phyloP scores from a whole-genome alignment of 1,284 basidiomycete genomes.

The Sanghuangporus sanghuang region DNA sequence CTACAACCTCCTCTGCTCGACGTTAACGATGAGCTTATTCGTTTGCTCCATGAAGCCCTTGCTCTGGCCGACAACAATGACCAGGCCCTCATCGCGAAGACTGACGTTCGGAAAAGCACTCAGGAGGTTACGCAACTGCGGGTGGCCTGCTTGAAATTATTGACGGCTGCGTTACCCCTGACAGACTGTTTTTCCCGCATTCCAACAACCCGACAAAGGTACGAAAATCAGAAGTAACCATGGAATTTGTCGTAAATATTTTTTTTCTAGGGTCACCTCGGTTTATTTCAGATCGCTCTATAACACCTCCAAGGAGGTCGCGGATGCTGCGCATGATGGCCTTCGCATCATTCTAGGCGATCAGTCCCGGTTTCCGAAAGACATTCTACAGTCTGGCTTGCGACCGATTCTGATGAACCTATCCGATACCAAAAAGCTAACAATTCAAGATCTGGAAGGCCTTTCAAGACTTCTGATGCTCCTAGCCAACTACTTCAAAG shows the following conservation, averaged over 20 bases:
- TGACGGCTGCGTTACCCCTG: constrained; percentile 93
- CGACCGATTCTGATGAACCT: constrained; percentile 98
- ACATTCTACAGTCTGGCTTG: constrained; percentile 91
- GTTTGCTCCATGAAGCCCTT: constrained; percentile 90
- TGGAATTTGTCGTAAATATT: constrained; percentile 11
- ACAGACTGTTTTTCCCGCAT: constrained; percentile 89
- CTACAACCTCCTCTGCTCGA: constrained; percentile 84
- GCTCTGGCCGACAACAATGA: constrained; percentile 97
- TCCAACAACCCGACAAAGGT: constrained; percentile 82
- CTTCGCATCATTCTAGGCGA: constrained; percentile 86
- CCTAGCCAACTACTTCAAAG: constrained; percentile 99
- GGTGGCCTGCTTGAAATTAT: constrained; percentile 91
- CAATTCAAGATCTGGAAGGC: constrained; percentile 93
- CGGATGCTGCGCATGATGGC: constrained; percentile 93
- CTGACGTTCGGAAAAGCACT: constrained; percentile 11
- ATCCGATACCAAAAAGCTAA: constrained; percentile 92
- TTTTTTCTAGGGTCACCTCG: constrained; percentile 67
- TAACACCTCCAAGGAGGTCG: constrained; percentile 89
- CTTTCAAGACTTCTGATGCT: constrained; percentile 93
- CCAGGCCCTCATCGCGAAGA: constrained; percentile 19
- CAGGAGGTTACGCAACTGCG: constrained; percentile 79
- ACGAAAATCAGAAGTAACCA: constrained; percentile 13
- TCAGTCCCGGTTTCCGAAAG: constrained; percentile 92
- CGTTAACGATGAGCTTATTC: constrained; percentile 87
- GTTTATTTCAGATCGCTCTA: constrained; percentile 99